Percentiles rank a stretch among this genome's conserved stretches.
Conservation (phyloP, 2,329 filamentous ascomycete species). For the Fusarium redolens region DNA sequence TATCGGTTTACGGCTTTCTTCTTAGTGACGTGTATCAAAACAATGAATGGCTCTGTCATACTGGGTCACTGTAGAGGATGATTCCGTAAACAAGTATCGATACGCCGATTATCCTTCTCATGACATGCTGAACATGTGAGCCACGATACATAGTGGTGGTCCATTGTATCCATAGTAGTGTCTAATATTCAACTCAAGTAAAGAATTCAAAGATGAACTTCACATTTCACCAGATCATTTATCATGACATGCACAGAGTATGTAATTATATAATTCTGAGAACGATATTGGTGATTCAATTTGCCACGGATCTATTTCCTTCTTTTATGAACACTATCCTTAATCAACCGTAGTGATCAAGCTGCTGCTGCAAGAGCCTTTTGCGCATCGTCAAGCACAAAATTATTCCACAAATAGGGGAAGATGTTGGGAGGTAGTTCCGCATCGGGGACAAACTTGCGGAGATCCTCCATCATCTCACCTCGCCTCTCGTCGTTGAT, state of each 20-base stretch:
- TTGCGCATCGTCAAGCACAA: background rate
- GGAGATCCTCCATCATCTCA: conserved; percentile 10
- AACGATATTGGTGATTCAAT: fast-evolving
- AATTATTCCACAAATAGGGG: background rate
- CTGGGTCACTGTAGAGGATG: background rate
- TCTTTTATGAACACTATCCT: background rate
- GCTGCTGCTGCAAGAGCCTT: background rate
- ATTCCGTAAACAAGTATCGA: too few species aligned
- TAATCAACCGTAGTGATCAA: background rate
- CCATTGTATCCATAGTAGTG: background rate
- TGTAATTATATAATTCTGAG: fast-evolving
- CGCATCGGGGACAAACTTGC: conserved; percentile 4
- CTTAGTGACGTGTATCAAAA: background rate
- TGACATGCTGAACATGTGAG: background rate
- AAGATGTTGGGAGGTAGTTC: background rate
- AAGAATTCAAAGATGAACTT: fast-evolving
- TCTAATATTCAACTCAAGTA: fast-evolving
- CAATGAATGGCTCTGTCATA: background rate
- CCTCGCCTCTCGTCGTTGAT: conserved; percentile 2
- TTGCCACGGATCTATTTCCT: fast-evolving
- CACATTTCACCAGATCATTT: fast-evolving
- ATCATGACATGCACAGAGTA: too few species aligned
- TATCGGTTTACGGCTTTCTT: fast-evolving
- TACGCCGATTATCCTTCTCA: background rate
- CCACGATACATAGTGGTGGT: fast-evolving